Conservation (phyloP, 2,329 filamentous ascomycete species). For the Talaromyces albobiverticillius region DNA sequence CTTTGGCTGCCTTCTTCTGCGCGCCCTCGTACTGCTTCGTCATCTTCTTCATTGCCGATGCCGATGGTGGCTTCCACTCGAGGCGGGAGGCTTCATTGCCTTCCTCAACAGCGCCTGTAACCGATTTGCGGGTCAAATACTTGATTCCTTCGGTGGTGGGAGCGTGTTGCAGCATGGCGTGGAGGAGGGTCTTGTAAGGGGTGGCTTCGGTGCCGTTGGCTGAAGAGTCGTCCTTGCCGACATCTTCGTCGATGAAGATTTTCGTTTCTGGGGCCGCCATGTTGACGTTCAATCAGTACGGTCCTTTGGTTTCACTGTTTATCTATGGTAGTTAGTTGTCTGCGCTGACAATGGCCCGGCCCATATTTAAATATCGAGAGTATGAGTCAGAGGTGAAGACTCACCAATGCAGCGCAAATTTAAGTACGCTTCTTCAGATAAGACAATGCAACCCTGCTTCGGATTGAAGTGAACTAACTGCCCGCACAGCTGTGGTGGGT, state of each 20-base stretch:
- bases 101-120: slow-evolving; percentile 58
- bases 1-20: slow-evolving; percentile 81
- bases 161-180: slow-evolving; percentile 71
- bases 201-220: slow-evolving; percentile 67
- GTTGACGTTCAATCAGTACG: slow-evolving; percentile 7
- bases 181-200: slow-evolving; percentile 78
- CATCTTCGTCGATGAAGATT: slow-evolving; percentile 74
- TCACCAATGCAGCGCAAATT: background rate
- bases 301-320: too few species aligned
- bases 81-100: slow-evolving; percentile 63
- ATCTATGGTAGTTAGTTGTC: too few species aligned
- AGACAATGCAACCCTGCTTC: background rate
- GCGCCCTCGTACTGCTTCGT: slow-evolving; percentile 69
- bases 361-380: too few species aligned
- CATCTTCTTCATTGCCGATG: slow-evolving; percentile 83
- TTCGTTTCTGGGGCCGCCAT: slow-evolving; percentile 34
- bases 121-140: slow-evolving; percentile 68
- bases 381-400: slow-evolving; percentile 2
- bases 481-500: background rate
- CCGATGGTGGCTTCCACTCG: slow-evolving; percentile 77
- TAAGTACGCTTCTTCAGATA: background rate
- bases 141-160: slow-evolving; percentile 54
- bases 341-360: too few species aligned
- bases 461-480: background rate
- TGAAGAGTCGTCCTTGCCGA: slow-evolving; percentile 66